Evolutionary conservation across 2,329 filamentous ascomycete genomes (phyloP).

Genomic region (Hymenoscyphus fructigenus): DNA sequence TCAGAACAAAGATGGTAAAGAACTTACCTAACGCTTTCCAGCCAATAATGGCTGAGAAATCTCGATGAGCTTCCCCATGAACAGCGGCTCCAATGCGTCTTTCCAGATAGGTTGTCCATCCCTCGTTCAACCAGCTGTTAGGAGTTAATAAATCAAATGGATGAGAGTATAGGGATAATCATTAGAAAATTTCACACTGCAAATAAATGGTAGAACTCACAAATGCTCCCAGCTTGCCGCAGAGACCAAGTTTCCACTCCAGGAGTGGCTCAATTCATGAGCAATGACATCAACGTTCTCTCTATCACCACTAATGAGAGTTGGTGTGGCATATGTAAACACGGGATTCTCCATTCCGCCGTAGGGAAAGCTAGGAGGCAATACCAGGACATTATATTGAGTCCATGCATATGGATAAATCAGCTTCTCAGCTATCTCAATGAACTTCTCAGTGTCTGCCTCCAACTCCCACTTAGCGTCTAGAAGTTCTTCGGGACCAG

Average conservation of each 20-base stretch:
- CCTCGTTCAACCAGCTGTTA: constrained; percentile 66
- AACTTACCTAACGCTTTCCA: constrained; percentile 67
- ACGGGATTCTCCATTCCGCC: constrained; percentile 92
- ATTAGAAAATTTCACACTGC: neutral
- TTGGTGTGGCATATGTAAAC: constrained; percentile 93
- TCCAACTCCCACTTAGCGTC: constrained; percentile 91
- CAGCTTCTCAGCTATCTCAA: constrained; percentile 77
- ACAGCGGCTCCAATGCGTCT: constrained; percentile 74
- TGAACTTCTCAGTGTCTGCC: constrained; percentile 86
- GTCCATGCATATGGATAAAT: constrained; percentile 93
- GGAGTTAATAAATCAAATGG: neutral
- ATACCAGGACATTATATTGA: constrained; percentile 87
- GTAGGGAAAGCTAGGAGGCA: constrained; percentile 88
- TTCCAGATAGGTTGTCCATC: constrained; percentile 95
- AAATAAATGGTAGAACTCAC: constrained; percentile 42
- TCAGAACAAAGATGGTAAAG: neutral
- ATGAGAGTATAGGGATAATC: neutral
- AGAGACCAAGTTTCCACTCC: constrained; percentile 85
- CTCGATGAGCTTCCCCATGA: constrained; percentile 81
- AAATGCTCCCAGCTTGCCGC: constrained; percentile 81
- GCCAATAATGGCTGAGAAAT: constrained; percentile 94
- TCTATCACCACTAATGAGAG: constrained; percentile 84
- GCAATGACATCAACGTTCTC: constrained; percentile 97
- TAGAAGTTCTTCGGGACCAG: constrained; percentile 81
- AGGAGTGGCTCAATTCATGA: constrained; percentile 74